phyloP scores from a whole-genome alignment of 495 filamentous ascomycete species.

The Friedmanniomyces simplex region DNA sequence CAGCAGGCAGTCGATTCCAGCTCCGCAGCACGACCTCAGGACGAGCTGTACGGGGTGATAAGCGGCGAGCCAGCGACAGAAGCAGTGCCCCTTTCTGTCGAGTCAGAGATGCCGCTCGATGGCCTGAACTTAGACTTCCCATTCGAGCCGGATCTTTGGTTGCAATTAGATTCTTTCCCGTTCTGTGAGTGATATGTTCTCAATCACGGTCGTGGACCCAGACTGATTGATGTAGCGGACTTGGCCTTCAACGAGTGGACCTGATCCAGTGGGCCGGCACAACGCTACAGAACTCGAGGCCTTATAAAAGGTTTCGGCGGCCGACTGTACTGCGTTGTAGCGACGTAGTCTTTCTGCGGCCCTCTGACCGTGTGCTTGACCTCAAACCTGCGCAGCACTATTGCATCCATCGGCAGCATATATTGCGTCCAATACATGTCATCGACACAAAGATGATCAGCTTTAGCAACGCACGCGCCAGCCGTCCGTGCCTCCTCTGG shows the following conservation, averaged over 20 bases:
- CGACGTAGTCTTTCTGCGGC: conserved; percentile 55
- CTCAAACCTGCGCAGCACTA: conserved; percentile 43
- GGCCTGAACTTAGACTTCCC: neutral
- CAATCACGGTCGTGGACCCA: neutral
- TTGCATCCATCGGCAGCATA: conserved; percentile 46
- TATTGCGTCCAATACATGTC: conserved; percentile 57
- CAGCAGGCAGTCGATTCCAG: neutral
- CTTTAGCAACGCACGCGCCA: conserved; percentile 45
- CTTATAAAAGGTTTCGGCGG: neutral
- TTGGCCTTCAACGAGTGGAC: conserved; percentile 3
- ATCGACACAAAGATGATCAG: conserved; percentile 50
- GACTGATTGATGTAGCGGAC: conserved; percentile 4
- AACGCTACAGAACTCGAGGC: neutral
- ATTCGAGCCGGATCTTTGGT: conserved; percentile 13
- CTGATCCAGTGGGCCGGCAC: neutral
- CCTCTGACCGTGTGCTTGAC: conserved; percentile 53
- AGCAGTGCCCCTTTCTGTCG: neutral
- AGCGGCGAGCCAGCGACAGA: neutral
- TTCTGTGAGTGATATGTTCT: conserved; percentile 11
- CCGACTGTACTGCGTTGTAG: conserved; percentile 22
- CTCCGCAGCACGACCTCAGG: neutral
- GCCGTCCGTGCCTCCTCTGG: conserved; percentile 18
- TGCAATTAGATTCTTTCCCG: conserved; percentile 18
- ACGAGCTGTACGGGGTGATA: neutral
- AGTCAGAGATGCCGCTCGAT: neutral